phyloP scores from a whole-genome alignment of 2,329 filamentous ascomycete species.

The Hymenoscyphus salicellus region DNA sequence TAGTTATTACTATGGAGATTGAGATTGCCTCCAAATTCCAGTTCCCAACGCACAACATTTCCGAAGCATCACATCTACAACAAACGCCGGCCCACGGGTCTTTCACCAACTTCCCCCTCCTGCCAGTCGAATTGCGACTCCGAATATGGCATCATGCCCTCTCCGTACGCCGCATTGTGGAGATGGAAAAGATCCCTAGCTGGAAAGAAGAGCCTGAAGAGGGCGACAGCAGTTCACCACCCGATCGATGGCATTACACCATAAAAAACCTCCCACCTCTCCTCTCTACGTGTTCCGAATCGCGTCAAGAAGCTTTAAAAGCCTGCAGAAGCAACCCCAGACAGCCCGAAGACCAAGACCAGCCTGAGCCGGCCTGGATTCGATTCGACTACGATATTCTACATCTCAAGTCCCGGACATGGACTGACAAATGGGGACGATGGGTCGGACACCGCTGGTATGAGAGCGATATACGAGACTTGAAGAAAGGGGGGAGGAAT shows the following conservation, averaged over 20 bases:
- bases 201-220: conserved; percentile 1
- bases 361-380: conserved; percentile 11
- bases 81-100: conserved; percentile 1
- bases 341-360: neutral
- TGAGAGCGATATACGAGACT: conserved; percentile 6
- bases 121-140: conserved; percentile 8
- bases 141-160: conserved; percentile 13
- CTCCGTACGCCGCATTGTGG: conserved; percentile 11
- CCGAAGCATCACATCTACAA: conserved; percentile 7
- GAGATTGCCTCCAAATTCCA: neutral
- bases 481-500: neutral
- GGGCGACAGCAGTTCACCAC: neutral
- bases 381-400: conserved; percentile 16
- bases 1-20: neutral
- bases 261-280: conserved; percentile 11
- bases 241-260: conserved; percentile 13
- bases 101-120: conserved; percentile 5
- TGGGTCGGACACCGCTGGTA: conserved; percentile 6
- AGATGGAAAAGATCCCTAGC: conserved; percentile 14
- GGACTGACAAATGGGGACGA: neutral
- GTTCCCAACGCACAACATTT: neutral
- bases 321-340: conserved; percentile 3
- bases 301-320: conserved; percentile 14
- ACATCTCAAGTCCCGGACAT: conserved; percentile 12
- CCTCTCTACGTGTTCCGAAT: conserved; percentile 12